Conservation (phyloP, 108 stramenopile species). For the Pelagomonas calceolata region DNA sequence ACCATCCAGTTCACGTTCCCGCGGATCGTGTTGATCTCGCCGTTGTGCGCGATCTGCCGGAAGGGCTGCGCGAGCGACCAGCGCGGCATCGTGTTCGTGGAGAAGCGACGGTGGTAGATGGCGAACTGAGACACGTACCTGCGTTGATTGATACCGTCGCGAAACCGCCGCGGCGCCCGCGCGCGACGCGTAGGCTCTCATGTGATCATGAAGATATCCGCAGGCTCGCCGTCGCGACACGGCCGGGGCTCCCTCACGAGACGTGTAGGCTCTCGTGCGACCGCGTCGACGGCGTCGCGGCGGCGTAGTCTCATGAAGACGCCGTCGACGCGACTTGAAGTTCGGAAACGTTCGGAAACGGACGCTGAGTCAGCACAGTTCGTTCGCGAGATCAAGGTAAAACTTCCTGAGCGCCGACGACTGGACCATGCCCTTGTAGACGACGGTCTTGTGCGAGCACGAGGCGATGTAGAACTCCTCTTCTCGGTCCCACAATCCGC, state of each 20-base stretch:
- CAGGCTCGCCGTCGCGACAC: no score
- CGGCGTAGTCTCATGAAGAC: no score
- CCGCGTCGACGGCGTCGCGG: no score
- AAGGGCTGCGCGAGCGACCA: slow-evolving; percentile 89
- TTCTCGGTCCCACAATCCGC: not conserved
- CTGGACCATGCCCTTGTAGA: slow-evolving; percentile 89
- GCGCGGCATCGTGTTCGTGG: slow-evolving; percentile 83
- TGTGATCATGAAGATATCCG: no score
- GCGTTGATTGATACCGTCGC: no score
- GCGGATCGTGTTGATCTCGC: slow-evolving; percentile 87
- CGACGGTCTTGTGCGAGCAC: slow-evolving; percentile 69
- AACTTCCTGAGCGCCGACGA: slow-evolving; percentile 63
- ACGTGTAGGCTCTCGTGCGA: no score
- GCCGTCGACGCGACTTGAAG: no score
- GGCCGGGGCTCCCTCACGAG: no score
- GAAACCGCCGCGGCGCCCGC: no score
- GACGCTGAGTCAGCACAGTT: no score
- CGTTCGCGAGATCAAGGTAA: slow-evolving; percentile 72
- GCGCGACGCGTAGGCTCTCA: no score
- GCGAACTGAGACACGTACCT: slow-evolving; percentile 70
- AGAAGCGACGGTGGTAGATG: slow-evolving; percentile 83
- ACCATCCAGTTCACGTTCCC: slow-evolving; percentile 94
- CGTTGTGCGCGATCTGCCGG: slow-evolving; percentile 87
- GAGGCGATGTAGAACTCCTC: slow-evolving; percentile 67
- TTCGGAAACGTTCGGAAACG: no score